phyloP scores from a whole-genome alignment of 2,329 filamentous ascomycete species.

The Diaporthe caulivora region DNA sequence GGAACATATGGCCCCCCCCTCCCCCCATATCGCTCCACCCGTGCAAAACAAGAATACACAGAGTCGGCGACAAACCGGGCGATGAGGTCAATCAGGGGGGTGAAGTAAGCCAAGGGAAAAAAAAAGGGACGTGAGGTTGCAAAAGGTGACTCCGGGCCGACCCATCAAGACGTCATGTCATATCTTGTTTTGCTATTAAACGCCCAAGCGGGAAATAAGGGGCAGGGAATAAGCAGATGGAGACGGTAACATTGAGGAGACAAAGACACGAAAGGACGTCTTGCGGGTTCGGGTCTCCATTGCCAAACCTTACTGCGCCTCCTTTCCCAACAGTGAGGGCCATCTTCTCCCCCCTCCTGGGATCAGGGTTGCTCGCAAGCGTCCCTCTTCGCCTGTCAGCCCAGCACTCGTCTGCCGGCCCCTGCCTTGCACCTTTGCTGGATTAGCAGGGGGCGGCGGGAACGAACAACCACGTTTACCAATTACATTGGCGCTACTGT shows the following conservation, averaged over 20 bases:
- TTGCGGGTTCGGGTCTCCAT: conserved; percentile 25
- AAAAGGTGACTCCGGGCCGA: not conserved
- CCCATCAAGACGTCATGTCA: conserved; percentile 22
- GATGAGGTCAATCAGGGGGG: too few species aligned
- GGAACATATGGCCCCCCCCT: not conserved
- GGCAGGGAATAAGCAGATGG: not conserved
- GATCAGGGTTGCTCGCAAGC: conserved; percentile 29
- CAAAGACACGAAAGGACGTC: not conserved
- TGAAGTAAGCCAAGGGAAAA: too few species aligned
- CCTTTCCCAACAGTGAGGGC: not conserved
- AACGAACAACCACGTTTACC: too few species aligned
- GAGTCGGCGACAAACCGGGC: too few species aligned
- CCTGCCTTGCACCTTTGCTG: not conserved
- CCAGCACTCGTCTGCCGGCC: not conserved
- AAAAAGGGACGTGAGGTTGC: too few species aligned
- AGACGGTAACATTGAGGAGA: not conserved
- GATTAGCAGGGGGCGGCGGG: not conserved
- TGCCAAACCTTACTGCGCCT: not conserved
- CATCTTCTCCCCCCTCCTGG: not conserved
- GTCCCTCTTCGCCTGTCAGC: not conserved
- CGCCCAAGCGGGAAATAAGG: not conserved
- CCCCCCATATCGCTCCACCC: not conserved
- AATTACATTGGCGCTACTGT: not conserved
- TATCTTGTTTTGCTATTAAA: not conserved
- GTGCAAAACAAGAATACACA: too few species aligned